Percentiles rank a stretch among this genome's conserved stretches.
Evolutionary conservation across 1,284 basidiomycete genomes (phyloP).

Genomic region (Mycosarcoma maydis): DNA sequence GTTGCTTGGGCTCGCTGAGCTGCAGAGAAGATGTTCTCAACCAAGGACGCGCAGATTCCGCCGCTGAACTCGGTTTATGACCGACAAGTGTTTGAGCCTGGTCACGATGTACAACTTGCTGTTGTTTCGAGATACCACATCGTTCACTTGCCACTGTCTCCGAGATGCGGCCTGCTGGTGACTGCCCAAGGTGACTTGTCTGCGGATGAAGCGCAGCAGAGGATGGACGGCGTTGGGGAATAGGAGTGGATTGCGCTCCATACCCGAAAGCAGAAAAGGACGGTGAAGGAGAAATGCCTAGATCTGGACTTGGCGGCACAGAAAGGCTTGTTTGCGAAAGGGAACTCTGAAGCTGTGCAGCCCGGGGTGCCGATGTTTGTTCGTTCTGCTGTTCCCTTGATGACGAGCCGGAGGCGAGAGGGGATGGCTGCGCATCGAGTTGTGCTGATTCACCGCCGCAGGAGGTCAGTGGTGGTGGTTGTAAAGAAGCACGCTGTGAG

Average conservation of each 20-base stretch:
- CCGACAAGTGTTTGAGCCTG: neutral
- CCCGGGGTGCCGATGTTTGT: neutral
- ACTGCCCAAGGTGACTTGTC: neutral
- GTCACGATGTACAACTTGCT: too few species aligned
- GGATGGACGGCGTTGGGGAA: constrained; percentile 4
- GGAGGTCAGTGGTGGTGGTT: constrained; percentile 10
- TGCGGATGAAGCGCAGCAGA: neutral
- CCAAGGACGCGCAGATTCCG: constrained; percentile 6
- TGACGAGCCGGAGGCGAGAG: neutral
- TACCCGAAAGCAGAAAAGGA: constrained; percentile 28
- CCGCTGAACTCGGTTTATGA: neutral
- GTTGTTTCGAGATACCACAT: too few species aligned
- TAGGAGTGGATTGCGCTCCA: constrained; percentile 10
- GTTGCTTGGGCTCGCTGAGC: constrained; percentile 1
- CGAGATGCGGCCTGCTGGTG: too few species aligned
- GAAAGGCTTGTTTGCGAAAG: constrained; percentile 21
- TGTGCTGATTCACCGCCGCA: neutral
- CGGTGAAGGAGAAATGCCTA: constrained; percentile 24
- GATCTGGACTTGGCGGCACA: constrained; percentile 21
- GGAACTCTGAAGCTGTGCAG: constrained; percentile 13
- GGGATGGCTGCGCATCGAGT: neutral
- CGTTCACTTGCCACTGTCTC: too few species aligned
- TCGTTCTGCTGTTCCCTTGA: neutral
- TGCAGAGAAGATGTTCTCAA: constrained; percentile 8
- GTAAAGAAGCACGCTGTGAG: neutral